These are phyloP conservation scores for Podaxis sp. DNA, from an alignment of 768 basidiomycete genomes.

Conservation along the genomic window DNA sequence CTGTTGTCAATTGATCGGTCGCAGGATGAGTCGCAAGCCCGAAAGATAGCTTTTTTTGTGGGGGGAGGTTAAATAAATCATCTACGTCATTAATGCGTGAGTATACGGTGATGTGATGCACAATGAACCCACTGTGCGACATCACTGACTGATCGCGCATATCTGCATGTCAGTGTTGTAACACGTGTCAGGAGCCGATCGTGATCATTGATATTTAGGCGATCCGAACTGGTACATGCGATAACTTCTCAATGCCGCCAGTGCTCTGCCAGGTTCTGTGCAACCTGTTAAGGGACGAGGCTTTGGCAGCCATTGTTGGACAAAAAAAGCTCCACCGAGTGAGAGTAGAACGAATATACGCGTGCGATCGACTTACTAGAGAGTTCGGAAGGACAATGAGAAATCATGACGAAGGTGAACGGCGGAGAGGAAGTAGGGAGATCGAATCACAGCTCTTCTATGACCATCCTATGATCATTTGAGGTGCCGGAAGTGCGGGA, in stretches of 20 bases:
- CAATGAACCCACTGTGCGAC: no score
- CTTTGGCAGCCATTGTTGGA: not conserved
- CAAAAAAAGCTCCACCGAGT: not conserved
- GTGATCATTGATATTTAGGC: not conserved
- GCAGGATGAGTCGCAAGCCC: no score
- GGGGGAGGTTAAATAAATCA: no score
- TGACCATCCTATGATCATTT: no score
- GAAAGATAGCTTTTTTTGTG: no score
- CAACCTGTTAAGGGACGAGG: no score
- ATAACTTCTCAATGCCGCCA: not conserved
- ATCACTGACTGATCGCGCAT: no score
- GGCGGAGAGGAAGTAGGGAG: not conserved
- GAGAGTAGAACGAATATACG: not conserved
- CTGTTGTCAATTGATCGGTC: no score
- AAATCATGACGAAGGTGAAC: not conserved
- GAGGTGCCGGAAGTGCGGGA: not conserved
- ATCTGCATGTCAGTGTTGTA: no score
- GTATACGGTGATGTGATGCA: no score
- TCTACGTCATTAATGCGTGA: no score
- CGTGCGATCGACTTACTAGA: not conserved
- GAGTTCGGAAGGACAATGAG: not conserved
- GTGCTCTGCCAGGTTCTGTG: not conserved
- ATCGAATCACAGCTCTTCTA: not conserved
- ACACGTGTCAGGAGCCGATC: not conserved
- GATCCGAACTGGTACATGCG: not conserved